phyloP scores from a whole-genome alignment of 768 basidiomycete species.

The Polyporus arcularius region DNA sequence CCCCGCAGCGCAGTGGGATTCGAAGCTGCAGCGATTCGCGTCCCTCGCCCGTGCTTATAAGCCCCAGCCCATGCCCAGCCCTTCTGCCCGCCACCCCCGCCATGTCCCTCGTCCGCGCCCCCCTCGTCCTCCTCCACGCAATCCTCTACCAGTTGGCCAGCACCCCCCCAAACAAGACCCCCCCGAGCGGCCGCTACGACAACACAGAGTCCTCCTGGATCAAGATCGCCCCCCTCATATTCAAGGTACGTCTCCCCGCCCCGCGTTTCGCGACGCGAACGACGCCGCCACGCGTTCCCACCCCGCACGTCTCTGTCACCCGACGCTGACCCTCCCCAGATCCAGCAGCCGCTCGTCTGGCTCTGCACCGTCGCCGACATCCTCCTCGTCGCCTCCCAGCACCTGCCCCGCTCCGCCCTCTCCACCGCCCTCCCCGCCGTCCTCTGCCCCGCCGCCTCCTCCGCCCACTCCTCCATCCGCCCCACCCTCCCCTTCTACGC shows the following conservation, averaged over 20 bases:
- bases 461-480: slow-evolving; percentile 16
- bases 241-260: slow-evolving; percentile 42
- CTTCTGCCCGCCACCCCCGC: not conserved
- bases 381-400: slow-evolving; percentile 22
- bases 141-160: slow-evolving; percentile 52
- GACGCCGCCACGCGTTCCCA: not conserved
- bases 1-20: too few relatives aligned
- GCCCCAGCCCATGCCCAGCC: too few relatives aligned
- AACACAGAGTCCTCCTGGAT: slow-evolving; percentile 52
- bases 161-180: slow-evolving; percentile 59
- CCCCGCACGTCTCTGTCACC: too few relatives aligned
- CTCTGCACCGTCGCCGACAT: slow-evolving; percentile 26
- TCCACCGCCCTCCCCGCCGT: slow-evolving; percentile 17
- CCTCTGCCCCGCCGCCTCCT: slow-evolving; percentile 13
- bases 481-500: slow-evolving; percentile 18
- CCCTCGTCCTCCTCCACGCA: slow-evolving; percentile 51
- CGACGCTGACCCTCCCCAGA: slow-evolving; percentile 31
- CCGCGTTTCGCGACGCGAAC: too few relatives aligned
- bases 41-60: too few relatives aligned
- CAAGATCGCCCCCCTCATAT: slow-evolving; percentile 56
- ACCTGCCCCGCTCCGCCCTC: slow-evolving; percentile 17
- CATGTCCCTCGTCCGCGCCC: slow-evolving; percentile 52
- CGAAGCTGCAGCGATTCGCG: too few relatives aligned
- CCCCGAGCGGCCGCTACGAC: slow-evolving; percentile 51
- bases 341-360: slow-evolving; percentile 53